These are phyloP conservation scores for Acorus calamus DNA, from an alignment of 106 monocot species.

Conservation along the genomic window DNA sequence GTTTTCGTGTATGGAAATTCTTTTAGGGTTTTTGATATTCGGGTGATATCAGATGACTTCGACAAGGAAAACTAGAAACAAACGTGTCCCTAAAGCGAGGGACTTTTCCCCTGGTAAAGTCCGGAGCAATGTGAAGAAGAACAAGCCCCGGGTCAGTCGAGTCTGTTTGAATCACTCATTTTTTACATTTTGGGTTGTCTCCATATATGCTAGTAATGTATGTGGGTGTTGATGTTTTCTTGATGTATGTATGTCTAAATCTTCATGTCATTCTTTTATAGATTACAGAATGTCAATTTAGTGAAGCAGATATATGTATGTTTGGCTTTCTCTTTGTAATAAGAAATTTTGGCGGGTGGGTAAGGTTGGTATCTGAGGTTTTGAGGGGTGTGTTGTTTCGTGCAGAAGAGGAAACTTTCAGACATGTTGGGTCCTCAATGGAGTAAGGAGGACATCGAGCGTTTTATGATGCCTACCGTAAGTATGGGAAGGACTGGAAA, in stretches of 20 bases:
- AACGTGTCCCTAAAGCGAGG: slow-evolving; percentile 12
- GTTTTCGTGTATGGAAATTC: too few species aligned
- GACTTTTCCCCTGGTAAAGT: slow-evolving; percentile 26
- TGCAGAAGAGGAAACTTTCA: slow-evolving; percentile 41
- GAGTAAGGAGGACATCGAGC: slow-evolving; percentile 32
- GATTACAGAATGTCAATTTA: too few species aligned
- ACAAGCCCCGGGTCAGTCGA: slow-evolving; percentile 22
- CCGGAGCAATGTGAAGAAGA: slow-evolving; percentile 11
- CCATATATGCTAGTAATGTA: not conserved
- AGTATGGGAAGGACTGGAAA: slow-evolving; percentile 44
- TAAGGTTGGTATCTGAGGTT: not conserved
- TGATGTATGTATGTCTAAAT: not conserved
- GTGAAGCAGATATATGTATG: too few species aligned
- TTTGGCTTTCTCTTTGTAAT: too few species aligned
- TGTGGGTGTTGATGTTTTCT: not conserved
- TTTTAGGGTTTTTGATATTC: too few species aligned
- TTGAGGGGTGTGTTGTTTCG: not conserved
- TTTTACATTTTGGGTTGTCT: not conserved
- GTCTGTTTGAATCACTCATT: not conserved
- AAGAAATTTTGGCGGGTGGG: too few species aligned
- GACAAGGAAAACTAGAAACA: slow-evolving; percentile 20
- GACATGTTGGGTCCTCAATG: slow-evolving; percentile 34
- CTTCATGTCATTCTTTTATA: not conserved
- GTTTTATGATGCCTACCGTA: slow-evolving; percentile 33
- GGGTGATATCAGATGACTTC: slow-evolving; percentile 17